Evolutionary conservation across 2,329 filamentous ascomycete species (phyloP).

Genomic region (Colletotrichum spaethianum): DNA sequence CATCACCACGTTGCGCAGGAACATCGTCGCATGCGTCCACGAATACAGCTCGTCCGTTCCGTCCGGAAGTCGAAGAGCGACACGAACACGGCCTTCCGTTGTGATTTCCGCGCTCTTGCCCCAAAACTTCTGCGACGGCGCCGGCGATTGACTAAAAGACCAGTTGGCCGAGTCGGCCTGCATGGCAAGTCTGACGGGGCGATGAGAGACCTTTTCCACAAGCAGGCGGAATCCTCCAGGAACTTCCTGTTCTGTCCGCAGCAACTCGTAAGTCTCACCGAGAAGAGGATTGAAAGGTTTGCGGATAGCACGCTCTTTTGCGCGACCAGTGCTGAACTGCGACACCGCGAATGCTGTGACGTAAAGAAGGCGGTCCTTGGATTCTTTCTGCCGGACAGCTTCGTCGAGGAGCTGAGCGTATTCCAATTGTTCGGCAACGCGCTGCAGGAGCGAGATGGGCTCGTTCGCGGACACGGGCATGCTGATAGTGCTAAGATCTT

Average conservation of each 20-base stretch:
- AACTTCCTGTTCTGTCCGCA: constrained; percentile 83
- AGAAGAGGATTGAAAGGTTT: constrained; percentile 99
- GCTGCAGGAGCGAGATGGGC: constrained; percentile 88
- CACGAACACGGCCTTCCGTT: constrained; percentile 87
- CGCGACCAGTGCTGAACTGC: constrained; percentile 83
- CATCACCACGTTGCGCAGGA: constrained; percentile 95
- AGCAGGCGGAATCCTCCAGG: constrained; percentile 86
- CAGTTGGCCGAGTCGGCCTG: constrained; percentile 90
- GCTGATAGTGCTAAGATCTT: constrained; percentile 95
- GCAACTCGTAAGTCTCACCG: constrained; percentile 94
- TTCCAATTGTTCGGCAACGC: constrained; percentile 90
- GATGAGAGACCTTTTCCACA: constrained; percentile 95
- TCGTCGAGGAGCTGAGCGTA: constrained; percentile 88
- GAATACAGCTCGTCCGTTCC: constrained; percentile 85
- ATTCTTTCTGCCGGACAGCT: constrained; percentile 73
- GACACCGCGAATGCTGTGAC: constrained; percentile 94
- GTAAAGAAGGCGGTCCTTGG: constrained; percentile 82
- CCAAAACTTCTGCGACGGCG: constrained; percentile 97
- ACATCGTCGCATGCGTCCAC: constrained; percentile 90
- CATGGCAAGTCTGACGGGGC: constrained; percentile 92
- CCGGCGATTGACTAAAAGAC: constrained; percentile 89
- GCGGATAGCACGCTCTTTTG: constrained; percentile 91
- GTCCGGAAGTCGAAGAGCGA: constrained; percentile 78
- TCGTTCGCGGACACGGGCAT: constrained; percentile 99
- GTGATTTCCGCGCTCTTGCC: constrained; percentile 96